A percentile compares a stretch with the other conserved stretches of the same genome.
Evolutionary conservation across 2,329 filamentous ascomycete species (phyloP).

Genomic region (Penicillium sp.): DNA sequence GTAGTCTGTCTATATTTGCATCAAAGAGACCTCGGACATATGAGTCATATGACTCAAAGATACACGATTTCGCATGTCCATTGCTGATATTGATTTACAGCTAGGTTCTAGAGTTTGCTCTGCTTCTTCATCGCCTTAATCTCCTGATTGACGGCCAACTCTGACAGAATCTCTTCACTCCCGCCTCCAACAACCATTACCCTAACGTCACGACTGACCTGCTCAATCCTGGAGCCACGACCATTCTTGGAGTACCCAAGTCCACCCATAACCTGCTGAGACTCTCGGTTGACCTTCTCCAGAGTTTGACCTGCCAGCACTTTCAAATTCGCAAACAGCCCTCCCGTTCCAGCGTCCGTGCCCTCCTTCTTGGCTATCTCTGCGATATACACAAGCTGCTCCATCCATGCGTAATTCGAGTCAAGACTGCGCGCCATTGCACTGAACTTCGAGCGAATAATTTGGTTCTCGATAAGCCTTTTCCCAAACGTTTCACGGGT

Average conservation of each 20-base stretch:
- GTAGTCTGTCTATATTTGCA: no score
- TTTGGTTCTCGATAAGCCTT: slow-evolving; percentile 54
- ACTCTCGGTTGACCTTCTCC: slow-evolving; percentile 51
- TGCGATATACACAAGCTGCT: slow-evolving; percentile 54
- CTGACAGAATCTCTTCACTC: slow-evolving; percentile 55
- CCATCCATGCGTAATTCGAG: slow-evolving; percentile 56
- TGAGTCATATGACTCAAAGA: no score
- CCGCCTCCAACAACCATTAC: slow-evolving; percentile 55
- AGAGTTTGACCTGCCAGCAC: slow-evolving; percentile 50
- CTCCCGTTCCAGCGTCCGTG: slow-evolving; percentile 18
- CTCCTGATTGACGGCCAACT: slow-evolving; percentile 53
- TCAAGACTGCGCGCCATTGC: slow-evolving; percentile 55
- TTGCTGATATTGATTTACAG: no score
- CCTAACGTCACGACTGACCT: slow-evolving; percentile 53
- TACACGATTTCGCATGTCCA: no score
- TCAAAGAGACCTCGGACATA: no score
- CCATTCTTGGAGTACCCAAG: slow-evolving; percentile 51
- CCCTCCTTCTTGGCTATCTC: slow-evolving; percentile 17
- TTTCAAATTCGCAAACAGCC: slow-evolving; percentile 35
- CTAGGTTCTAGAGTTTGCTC: slow-evolving; percentile 18
- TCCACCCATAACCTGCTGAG: slow-evolving; percentile 55
- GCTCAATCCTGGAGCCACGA: slow-evolving; percentile 50
- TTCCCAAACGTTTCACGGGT: slow-evolving; percentile 56
- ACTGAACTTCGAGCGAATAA: slow-evolving; percentile 56
- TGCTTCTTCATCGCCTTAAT: slow-evolving; percentile 19